Base-by-base conservation (phyloP, 768 basidiomycete species). In the Cyclocybe cylindracea region DNA sequence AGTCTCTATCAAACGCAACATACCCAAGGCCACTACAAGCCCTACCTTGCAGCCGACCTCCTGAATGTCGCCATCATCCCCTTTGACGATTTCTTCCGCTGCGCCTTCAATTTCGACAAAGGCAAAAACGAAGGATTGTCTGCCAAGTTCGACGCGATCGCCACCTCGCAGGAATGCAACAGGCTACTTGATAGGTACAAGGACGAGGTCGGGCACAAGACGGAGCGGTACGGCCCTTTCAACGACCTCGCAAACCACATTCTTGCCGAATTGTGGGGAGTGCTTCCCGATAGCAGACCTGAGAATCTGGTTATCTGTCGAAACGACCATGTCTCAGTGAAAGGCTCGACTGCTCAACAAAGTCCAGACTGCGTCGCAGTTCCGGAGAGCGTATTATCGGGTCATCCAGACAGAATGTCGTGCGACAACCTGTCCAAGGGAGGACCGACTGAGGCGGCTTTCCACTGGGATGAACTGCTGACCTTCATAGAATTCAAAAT, bases 141-240 rank as follows among this genome's bases (percentile, higher is more conserved):
- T 32, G 16, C 19, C 7, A 48, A 38, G 11, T 34, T 48, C 35
- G 11, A 48, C 14, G 18, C 31, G 13, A 37, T 48, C 36, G 36
- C 29, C 46, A 11, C 9, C 14, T 5, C 46, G n/a, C 18, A 37
- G 14, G n/a, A 36, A 34, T 48, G 14, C 34, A 11, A 48, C 18
- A n/a, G 7, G 9, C 31, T 48, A 11, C 46, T 36, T 10, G 10
- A 24, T 18, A 18, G 29, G 11, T 48, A 37, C 18, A 16, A 32
- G 32, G 13, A 32, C 11, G n/a, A 38, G 33, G 29, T 37, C 18
- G n/a, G 11, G n/a, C n/a, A 48, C 6, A 35, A 48, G 35, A 37
- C 31, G 18, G 46, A 48, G 14, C 46, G 46, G 14, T 48, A 48
- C 29, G 13, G 14, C 33, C 46, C 46, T 32, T 48, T 48, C 46